Base-by-base conservation (phyloP, 2,329 filamentous ascomycete genomes). In the Paracorniculantispora psalliotae region DNA sequence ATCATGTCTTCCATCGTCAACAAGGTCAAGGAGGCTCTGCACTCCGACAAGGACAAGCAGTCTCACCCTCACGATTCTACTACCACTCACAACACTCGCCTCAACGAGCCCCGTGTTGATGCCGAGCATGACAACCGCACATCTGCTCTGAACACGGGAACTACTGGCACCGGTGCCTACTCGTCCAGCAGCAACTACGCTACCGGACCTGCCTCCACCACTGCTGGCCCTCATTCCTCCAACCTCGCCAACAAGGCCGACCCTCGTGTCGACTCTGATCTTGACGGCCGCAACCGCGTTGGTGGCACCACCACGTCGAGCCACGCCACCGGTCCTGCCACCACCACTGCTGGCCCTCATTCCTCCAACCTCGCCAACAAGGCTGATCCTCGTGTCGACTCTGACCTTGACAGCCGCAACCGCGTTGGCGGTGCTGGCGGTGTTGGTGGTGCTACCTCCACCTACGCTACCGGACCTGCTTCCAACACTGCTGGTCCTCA, bases 11-110 rank as follows among this genome's bases (percentile, higher is more conserved):
- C 72, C 65, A 73, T 85, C 67, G 71, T 83, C 68, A 79, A 84
- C 77, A 84, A 84, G 73, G 77, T 83, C 70, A 84, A 84, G 78
- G 80, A 84, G 4, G 79, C 75, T 62, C 69, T 84, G 60, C 68
- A 74, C 66, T 72, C 75, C 62, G 75, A 79, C 71, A 74, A 78
- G 66, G 63, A 70, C 62, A 61, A 68, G 30, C 61, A 65, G 33
- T 59, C 65, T 30, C 57, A 28, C 52, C 64, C 72, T 10, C 69
- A 71, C 47, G 72, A 60, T 61, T 48, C 53, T 35, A 61, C 59
- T 39, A 46, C 50, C 55, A 58, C 56, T 2, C 79, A 82, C 66
- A 75, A 76, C 63, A 74, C 76, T 1, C 61, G 60, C 19, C 28
- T 56, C 8, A 59, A 39, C n/a, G 49, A 52, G 28, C 49, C 79